Evolutionary conservation across 2,329 filamentous ascomycete species (phyloP).

Genomic region (Fusarium ambrosium): DNA sequence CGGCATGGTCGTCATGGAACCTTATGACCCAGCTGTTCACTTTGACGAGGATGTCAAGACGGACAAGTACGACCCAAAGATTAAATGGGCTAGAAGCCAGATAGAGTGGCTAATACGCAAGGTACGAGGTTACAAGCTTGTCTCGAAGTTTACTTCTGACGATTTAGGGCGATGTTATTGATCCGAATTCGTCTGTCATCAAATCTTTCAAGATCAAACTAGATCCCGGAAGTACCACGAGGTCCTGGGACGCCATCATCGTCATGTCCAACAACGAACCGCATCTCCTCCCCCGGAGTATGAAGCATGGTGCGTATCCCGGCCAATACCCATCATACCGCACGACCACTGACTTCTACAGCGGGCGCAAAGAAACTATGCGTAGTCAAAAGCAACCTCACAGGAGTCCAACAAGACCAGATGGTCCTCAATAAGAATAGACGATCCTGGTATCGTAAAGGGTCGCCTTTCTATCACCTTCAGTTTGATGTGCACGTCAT

Average conservation of each 20-base stretch:
- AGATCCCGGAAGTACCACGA: slow-evolving; percentile 43
- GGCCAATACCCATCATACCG: background rate
- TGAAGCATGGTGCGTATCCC: slow-evolving; percentile 52
- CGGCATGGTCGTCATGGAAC: slow-evolving; percentile 17
- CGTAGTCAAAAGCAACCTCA: slow-evolving; percentile 57
- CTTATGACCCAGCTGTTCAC: slow-evolving; percentile 7
- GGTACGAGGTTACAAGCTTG: background rate
- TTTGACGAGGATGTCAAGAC: slow-evolving; percentile 14
- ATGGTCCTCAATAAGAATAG: slow-evolving; percentile 55
- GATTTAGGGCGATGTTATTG: slow-evolving; percentile 55
- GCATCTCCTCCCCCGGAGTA: slow-evolving; percentile 34
- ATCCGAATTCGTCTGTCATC: slow-evolving; percentile 51
- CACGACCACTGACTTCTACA: slow-evolving; percentile 27
- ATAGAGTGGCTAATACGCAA: slow-evolving; percentile 44
- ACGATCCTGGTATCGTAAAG: slow-evolving; percentile 50
- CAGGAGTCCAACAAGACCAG: slow-evolving; percentile 55
- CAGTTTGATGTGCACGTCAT: slow-evolving; percentile 66
- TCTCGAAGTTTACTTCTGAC: background rate
- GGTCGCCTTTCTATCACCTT: slow-evolving; percentile 56
- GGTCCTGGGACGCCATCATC: background rate
- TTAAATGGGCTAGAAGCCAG: slow-evolving; percentile 24
- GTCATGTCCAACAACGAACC: background rate
- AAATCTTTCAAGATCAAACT: slow-evolving; percentile 54
- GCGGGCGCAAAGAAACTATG: slow-evolving; percentile 56
- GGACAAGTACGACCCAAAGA: slow-evolving; percentile 3